These are phyloP conservation scores for Penicillium sp. DNA, from an alignment of 2,329 filamentous ascomycete genomes.

Conservation along the genomic window DNA sequence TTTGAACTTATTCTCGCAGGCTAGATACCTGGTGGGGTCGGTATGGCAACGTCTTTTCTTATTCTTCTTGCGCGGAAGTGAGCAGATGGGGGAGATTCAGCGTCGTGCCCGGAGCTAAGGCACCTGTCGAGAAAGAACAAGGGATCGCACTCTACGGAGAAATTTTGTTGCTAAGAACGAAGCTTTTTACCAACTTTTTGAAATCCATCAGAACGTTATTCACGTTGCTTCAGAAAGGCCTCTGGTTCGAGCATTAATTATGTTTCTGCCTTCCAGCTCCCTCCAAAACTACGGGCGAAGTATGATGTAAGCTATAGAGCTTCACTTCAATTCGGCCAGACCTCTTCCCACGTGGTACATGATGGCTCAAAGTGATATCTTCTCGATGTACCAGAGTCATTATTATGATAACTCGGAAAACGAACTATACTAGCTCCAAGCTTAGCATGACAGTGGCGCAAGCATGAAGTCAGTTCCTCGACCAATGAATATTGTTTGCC, in stretches of 20 bases:
- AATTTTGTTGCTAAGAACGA: neutral
- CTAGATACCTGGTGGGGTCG: too few relatives aligned
- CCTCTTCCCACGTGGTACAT: neutral
- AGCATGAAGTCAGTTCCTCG: constrained; percentile 22
- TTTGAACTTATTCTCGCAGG: too few relatives aligned
- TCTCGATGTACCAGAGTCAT: neutral
- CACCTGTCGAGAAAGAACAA: too few relatives aligned
- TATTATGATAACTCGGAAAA: neutral
- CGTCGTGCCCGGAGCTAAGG: too few relatives aligned
- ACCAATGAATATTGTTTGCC: neutral
- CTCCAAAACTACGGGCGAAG: neutral
- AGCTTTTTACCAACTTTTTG: neutral
- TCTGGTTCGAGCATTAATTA: neutral
- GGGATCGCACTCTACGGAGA: too few relatives aligned
- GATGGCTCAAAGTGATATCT: neutral
- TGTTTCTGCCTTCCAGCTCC: neutral
- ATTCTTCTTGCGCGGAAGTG: too few relatives aligned
- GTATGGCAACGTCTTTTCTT: too few relatives aligned
- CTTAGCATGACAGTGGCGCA: constrained; percentile 16
- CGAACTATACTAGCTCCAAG: neutral
- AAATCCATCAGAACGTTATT: neutral
- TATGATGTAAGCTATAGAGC: neutral
- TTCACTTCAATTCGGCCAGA: neutral
- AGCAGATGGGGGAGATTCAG: too few relatives aligned
- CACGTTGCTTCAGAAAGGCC: neutral